Conservation (phyloP, 495 filamentous ascomycete genomes). For the Penicillium goetzii region DNA sequence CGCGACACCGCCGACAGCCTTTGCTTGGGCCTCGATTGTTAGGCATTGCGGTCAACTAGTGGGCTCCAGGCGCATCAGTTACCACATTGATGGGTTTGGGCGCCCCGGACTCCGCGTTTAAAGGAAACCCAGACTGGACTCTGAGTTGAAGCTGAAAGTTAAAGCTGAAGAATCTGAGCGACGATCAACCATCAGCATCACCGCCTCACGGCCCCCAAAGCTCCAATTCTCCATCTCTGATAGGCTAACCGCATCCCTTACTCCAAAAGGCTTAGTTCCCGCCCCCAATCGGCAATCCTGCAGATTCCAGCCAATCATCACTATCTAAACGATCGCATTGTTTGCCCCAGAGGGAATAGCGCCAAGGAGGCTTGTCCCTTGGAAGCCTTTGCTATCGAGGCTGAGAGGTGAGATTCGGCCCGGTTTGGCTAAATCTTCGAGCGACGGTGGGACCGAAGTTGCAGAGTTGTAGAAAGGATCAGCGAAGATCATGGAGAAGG, state of each 20-base stretch:
- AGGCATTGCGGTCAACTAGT: conserved; percentile 6
- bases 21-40: conserved; percentile 21
- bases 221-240: neutral
- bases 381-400: neutral
- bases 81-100: neutral
- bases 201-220: conserved; percentile 3
- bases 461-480: neutral
- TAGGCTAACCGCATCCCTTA: conserved; percentile 1
- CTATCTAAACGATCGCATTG: neutral
- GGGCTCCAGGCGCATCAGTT: neutral
- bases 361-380: neutral
- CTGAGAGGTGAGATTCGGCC: neutral
- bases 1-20: conserved; percentile 17
- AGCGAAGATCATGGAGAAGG: neutral
- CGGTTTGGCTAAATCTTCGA: neutral
- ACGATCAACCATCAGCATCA: neutral
- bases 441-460: neutral
- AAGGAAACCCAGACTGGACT: neutral
- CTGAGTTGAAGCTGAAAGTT: neutral
- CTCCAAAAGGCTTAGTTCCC: conserved; percentile 13
- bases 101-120: neutral
- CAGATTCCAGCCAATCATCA: neutral
- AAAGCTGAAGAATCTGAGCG: neutral
- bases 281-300: neutral
- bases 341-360: neutral